Evolutionary conservation across 1,284 basidiomycete genomes (phyloP).

Genomic region (Sporisorium sorghi): DNA sequence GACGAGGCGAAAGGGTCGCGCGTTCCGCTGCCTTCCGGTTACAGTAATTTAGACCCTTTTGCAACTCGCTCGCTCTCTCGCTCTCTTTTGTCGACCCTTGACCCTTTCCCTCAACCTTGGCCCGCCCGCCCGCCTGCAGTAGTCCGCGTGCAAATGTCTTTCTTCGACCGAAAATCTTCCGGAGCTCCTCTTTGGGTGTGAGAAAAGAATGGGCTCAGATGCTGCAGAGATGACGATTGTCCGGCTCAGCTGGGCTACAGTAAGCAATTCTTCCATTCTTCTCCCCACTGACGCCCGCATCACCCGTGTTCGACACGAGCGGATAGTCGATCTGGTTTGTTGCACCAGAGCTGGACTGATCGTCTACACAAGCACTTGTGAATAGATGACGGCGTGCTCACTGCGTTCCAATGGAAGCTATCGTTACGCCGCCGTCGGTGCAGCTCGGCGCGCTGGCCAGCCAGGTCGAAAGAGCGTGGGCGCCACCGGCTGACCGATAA

Average conservation of each 20-base stretch:
- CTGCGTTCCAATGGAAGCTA: too few species aligned
- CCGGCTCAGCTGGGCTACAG: too few species aligned
- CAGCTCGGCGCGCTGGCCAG: background rate
- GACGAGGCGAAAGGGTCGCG: background rate
- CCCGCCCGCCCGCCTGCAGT: background rate
- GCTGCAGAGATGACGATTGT: too few species aligned
- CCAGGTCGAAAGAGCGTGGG: background rate
- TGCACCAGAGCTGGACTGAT: too few species aligned
- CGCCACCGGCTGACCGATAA: conserved; percentile 2
- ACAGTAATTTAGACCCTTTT: background rate
- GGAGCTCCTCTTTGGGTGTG: too few species aligned
- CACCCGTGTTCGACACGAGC: too few species aligned
- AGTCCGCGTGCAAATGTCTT: background rate
- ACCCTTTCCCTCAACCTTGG: background rate
- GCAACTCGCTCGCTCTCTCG: background rate
- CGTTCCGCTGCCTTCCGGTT: conserved; percentile 6
- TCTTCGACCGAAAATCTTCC: conserved; percentile 33
- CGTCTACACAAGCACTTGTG: too few species aligned
- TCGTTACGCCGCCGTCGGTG: background rate
- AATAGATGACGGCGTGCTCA: too few species aligned
- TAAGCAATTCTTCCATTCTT: too few species aligned
- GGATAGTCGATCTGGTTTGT: too few species aligned
- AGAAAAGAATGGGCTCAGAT: too few species aligned
- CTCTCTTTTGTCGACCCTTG: background rate
- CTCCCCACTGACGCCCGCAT: too few species aligned